phyloP scores from a whole-genome alignment of 2,329 filamentous ascomycete species.

The Trichoderma sp. region DNA sequence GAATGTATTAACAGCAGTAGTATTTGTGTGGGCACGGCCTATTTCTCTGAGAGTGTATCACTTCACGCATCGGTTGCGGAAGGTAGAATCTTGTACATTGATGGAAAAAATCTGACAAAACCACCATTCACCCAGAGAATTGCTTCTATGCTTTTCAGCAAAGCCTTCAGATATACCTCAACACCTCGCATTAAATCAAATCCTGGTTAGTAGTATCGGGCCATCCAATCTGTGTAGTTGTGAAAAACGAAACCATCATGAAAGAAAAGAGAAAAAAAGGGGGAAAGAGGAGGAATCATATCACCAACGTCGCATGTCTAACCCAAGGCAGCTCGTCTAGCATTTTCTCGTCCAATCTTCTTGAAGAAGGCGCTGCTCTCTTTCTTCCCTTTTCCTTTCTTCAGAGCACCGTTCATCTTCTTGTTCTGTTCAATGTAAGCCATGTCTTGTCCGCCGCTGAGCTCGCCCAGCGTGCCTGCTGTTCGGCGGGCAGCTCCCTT shows the following conservation, averaged over 20 bases:
- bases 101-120: background rate
- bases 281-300: background rate
- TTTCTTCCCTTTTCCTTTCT: constrained; percentile 39
- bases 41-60: background rate
- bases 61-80: background rate
- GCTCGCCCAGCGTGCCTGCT: constrained; percentile 78
- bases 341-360: constrained; percentile 43
- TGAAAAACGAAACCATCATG: background rate
- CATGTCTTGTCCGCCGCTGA: constrained; percentile 94
- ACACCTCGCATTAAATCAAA: background rate
- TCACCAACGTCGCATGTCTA: background rate
- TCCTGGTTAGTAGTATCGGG: background rate
- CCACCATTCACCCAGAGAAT: background rate
- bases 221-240: constrained; percentile 5
- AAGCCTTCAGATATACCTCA: background rate
- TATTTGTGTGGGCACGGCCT: background rate
- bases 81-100: background rate
- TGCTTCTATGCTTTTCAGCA: background rate
- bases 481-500: constrained; percentile 69
- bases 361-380: constrained; percentile 42
- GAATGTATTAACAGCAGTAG: background rate
- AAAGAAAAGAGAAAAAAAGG: background rate
- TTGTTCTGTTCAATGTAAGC: constrained; percentile 87
- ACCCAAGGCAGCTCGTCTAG: constrained; percentile 30
- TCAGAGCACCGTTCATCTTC: constrained; percentile 53